Conservation (phyloP, 2,329 filamentous ascomycete species). For the Sordariomycetes sp. region DNA sequence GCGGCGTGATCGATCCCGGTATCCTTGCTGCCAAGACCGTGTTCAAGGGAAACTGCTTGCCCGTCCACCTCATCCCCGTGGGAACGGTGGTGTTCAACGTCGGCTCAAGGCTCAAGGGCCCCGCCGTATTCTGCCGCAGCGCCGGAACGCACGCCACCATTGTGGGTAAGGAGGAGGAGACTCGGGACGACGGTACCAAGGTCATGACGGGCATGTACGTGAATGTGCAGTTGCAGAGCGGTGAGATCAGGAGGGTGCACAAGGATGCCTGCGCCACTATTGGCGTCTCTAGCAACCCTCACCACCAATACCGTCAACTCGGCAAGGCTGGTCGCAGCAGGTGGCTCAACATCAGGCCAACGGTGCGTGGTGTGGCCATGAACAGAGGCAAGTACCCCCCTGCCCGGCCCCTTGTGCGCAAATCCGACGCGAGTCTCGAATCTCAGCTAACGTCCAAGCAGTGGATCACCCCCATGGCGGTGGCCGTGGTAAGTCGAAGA, state of each 20-base stretch:
- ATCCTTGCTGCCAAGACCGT: constrained; percentile 91
- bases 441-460: constrained; percentile 16
- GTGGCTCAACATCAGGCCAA: constrained; percentile 90
- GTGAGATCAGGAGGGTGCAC: constrained; percentile 80
- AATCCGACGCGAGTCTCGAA: not conserved
- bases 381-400: constrained; percentile 61
- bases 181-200: constrained; percentile 45
- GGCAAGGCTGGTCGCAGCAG: constrained; percentile 91
- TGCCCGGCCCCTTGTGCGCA: not conserved
- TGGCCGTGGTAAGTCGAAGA: constrained; percentile 98
- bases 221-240: constrained; percentile 79
- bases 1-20: constrained; percentile 85
- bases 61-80: constrained; percentile 89
- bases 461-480: constrained; percentile 97
- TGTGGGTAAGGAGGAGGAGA: constrained; percentile 77
- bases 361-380: constrained; percentile 96
- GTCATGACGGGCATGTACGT: constrained; percentile 67
- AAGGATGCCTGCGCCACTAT: constrained; percentile 92
- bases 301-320: constrained; percentile 81
- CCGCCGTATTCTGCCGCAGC: constrained; percentile 86
- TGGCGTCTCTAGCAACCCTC: constrained; percentile 85
- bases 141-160: constrained; percentile 88
- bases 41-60: constrained; percentile 88
- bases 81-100: constrained; percentile 91
- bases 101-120: constrained; percentile 61